Evolutionary conservation across 1,284 basidiomycete species (phyloP), one percentile per base, ranked within the genome.

Genomic region (Volvariella volvacea): DNA sequence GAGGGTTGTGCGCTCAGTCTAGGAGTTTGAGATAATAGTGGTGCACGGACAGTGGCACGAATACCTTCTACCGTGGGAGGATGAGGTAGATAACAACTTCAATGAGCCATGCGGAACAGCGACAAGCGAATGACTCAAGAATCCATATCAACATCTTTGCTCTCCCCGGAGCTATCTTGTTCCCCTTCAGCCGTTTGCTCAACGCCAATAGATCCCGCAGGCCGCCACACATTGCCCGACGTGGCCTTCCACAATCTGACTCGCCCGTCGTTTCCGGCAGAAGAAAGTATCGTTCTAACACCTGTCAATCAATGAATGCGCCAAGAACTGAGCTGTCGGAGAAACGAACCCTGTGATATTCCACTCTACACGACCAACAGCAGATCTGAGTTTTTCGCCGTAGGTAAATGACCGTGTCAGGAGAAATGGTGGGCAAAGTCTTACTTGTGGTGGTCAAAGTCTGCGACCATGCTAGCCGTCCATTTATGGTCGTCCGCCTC

Each of bases 211-310:
- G 80, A 80, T 3, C 88, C 88, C 21, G 85, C 85, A 3, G 83
- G 71, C 49, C 83, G 67, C 87, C 87, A 90, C 12, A 87, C 80
- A 44, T 72, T 83, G 6, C 81, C 82, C 12, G 73, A 73, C 0
- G 81, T 83, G 12, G 85, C 84, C 63, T 95, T 95, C 88, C 92
- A 96, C 30, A 96, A 64, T 16, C 91, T 73, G 22, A 96, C 78
- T 12, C 85, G 77, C 0, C 92, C 93, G 50, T 96, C 93, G 51
- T 93, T 92, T 3, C 91, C 91, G 1, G 86, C 82, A 0, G 89
- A 92, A 1, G 90, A 89, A 12, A 97, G 70, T 2, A 94, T 78
- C 8, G 92, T 95, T 2, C 92, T n/a, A n/a, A n/a, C n/a, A n/a
- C n/a, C n/a, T 93, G 16, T 6, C 43, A 28, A 28, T 6, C 28